Base-by-base conservation (phyloP, 2,329 filamentous ascomycete genomes). In the Pseudogymnoascus sp. region DNA sequence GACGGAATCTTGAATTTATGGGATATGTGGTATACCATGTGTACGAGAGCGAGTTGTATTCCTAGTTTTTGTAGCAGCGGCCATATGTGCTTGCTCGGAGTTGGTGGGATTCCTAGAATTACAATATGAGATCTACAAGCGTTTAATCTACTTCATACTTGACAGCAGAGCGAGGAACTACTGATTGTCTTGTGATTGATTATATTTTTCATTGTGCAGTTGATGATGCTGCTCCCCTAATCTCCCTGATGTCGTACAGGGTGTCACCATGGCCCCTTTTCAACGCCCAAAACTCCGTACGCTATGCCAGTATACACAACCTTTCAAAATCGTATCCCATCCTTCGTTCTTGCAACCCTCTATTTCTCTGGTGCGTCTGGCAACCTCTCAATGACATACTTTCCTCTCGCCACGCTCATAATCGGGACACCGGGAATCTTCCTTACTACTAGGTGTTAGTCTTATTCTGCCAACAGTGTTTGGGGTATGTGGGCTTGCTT, bases 321-420 rank as follows among this genome's bases (percentile, higher is more conserved):
- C 25, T 56, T 33, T 33, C 28, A 56, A 56, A 56, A 56, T 56
- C 50, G 25, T 33, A 56, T 33, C 25, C 50, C 50, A 33, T 33
- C 50, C 50, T 7, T 33, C 5, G n/a, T 56, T 18, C 3, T 18
- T 56, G 7, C 8, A 56, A 2, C 5, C 28, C 50, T 37, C 63
- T 69, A 72, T 62, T 72, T 72, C 66, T 92, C 87, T 35, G 90
- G 90, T 38, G 90, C 91, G 75, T 92, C 90, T 4, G 92, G 92
- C 66, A 97, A 77, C 70, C 92, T 85, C 80, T 97, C 94, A 71
- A 99, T 94, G 59, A 93, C 88, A 76, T 97, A 97, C 76, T 97
- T 97, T 53, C 90, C 91, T 71, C 90, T 84, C 5, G 89, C 90
- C 28, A 94, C 91, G 71, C 87, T 91, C 80, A 96, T 82, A 63